Evolutionary conservation across 2,329 filamentous ascomycete species (phyloP).

Genomic region (Talaromyces sp.): DNA sequence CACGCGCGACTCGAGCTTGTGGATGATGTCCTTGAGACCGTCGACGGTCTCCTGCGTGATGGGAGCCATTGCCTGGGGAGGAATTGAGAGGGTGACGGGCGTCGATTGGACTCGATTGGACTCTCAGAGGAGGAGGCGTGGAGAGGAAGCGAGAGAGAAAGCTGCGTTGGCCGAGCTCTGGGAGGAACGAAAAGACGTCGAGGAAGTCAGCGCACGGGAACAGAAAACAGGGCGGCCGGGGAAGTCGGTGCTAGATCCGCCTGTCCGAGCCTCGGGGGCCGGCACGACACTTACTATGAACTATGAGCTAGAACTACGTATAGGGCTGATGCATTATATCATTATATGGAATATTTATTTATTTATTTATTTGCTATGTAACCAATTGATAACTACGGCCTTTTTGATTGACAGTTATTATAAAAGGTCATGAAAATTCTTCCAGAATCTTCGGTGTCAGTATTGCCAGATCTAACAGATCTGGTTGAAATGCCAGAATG

Average conservation of each 20-base stretch:
- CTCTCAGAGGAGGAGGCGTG: slow-evolving; percentile 1
- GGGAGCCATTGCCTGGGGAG: slow-evolving; percentile 64
- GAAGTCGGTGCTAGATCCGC: not conserved
- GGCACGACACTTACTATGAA: not conserved
- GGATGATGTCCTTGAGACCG: slow-evolving; percentile 77
- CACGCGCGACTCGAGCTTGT: slow-evolving; percentile 79
- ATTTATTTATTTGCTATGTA: not conserved
- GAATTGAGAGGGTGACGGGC: not conserved
- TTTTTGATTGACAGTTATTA: not conserved
- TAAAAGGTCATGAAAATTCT: not conserved
- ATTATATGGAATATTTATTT: not conserved
- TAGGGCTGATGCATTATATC: not conserved
- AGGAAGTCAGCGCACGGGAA: not conserved
- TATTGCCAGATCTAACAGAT: not conserved
- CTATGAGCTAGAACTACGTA: not conserved
- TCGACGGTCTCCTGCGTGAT: slow-evolving; percentile 75
- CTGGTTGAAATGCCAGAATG: not conserved
- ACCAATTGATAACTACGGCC: not conserved
- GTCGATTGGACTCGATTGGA: not conserved
- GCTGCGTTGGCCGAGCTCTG: not conserved
- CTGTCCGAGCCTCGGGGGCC: not conserved
- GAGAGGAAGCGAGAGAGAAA: not conserved
- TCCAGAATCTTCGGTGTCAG: not conserved
- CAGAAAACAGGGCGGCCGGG: not conserved
- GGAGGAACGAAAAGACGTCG: not conserved